Conservation (phyloP, 495 filamentous ascomycete genomes). For the Penicilliopsis zonata region DNA sequence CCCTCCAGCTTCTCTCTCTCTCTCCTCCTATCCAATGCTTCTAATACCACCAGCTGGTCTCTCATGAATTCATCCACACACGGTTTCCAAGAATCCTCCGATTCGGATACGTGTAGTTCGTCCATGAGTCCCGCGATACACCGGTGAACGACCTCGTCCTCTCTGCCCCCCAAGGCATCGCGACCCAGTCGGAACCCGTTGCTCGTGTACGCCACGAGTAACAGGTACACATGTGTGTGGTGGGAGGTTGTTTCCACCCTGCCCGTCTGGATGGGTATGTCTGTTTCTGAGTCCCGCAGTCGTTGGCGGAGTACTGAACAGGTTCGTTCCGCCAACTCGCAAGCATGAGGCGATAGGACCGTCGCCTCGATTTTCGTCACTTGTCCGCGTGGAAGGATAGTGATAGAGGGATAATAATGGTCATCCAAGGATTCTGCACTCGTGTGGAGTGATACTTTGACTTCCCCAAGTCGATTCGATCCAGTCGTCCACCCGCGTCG, state of each 20-base stretch:
- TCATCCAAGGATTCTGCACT: neutral
- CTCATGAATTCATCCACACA: slow-evolving; percentile 60
- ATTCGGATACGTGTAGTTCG: slow-evolving; percentile 33
- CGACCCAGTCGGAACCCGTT: slow-evolving; percentile 50
- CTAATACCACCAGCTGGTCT: slow-evolving; percentile 75
- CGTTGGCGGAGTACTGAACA: no score
- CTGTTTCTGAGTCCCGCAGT: neutral
- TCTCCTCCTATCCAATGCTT: slow-evolving; percentile 39
- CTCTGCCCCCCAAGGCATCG: slow-evolving; percentile 47
- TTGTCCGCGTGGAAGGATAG: slow-evolving; percentile 27
- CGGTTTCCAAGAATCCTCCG: slow-evolving; percentile 7
- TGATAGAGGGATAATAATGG: slow-evolving; percentile 31
- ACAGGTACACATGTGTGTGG: slow-evolving; percentile 51
- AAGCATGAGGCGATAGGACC: slow-evolving; percentile 45
- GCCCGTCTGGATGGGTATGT: slow-evolving; percentile 33
- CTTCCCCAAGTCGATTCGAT: slow-evolving; percentile 39
- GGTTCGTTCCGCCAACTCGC: no score
- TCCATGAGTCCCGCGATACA: slow-evolving; percentile 46
- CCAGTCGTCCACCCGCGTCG: slow-evolving; percentile 60
- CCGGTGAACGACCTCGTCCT: slow-evolving; percentile 28
- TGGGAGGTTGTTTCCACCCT: slow-evolving; percentile 45
- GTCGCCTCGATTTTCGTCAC: slow-evolving; percentile 50
- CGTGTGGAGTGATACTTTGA: slow-evolving; percentile 12
- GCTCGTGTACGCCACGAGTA: slow-evolving; percentile 59
- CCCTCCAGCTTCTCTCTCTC: slow-evolving; percentile 13